Percentiles rank a stretch among this genome's conserved stretches.
These are phyloP conservation scores for Suhomyces kilbournensis DNA, from an alignment of 805 yeast species.

Conservation along the genomic window DNA sequence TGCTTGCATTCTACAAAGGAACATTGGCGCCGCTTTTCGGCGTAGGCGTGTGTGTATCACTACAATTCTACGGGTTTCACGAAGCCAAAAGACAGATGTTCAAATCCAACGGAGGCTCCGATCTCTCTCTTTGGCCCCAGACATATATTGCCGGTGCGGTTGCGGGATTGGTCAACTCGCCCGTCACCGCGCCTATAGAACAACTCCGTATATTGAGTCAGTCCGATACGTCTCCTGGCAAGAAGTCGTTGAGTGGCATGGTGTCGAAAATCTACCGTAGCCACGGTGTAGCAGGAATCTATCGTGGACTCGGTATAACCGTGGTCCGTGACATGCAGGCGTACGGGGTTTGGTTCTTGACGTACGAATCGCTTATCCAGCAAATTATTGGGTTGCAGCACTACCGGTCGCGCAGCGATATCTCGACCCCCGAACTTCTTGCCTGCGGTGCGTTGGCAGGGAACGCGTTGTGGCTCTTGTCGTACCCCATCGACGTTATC, in stretches of 20 bases:
- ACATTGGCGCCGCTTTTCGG: conserved; percentile 45
- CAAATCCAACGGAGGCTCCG: conserved; percentile 20
- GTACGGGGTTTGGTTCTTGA: conserved; percentile 70
- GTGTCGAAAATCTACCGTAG: conserved; percentile 39
- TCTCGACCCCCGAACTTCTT: conserved; percentile 55
- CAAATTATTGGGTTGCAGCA: conserved; percentile 30
- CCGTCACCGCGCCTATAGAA: conserved; percentile 63
- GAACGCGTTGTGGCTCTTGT: conserved; percentile 60
- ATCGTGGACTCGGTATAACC: conserved; percentile 55
- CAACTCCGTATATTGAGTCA: conserved; percentile 63
- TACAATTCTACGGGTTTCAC: conserved; percentile 70
- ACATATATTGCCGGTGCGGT: conserved; percentile 60
- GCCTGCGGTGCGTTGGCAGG: conserved; percentile 64
- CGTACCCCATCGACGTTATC: conserved; percentile 51
- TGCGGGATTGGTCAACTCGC: conserved; percentile 65
- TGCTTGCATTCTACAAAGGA: conserved; percentile 44
- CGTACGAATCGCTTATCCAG: conserved; percentile 57
- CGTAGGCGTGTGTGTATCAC: conserved; percentile 62
- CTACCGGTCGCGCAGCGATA: conserved; percentile 42
- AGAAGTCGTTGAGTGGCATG: conserved; percentile 29
- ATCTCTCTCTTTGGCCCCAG: conserved; percentile 51
- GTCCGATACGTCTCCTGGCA: conserved; percentile 33
- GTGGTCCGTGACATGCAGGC: conserved; percentile 63
- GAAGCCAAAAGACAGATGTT: conserved; percentile 61
- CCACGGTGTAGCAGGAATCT: conserved; percentile 51